Conservation (phyloP, 768 basidiomycete species). For the Boletus insuetus region DNA sequence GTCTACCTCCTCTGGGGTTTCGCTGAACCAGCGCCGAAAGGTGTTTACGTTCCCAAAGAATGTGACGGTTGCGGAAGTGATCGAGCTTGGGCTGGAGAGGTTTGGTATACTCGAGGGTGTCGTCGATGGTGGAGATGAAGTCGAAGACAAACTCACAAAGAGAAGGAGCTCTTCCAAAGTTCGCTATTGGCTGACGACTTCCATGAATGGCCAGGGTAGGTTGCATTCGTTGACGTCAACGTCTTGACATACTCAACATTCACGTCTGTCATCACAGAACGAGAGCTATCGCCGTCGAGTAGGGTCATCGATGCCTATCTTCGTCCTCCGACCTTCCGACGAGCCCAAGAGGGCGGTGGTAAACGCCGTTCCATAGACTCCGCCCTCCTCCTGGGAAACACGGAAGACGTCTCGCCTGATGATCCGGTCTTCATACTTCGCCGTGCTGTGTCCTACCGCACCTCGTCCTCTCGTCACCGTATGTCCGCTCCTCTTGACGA, state of each 20-base stretch:
- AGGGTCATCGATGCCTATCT: slow-evolving; percentile 83
- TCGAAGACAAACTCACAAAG: slow-evolving; percentile 89
- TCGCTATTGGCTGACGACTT: slow-evolving; percentile 74
- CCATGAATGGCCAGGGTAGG: slow-evolving; percentile 63
- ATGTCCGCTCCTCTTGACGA: slow-evolving; percentile 81
- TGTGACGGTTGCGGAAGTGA: slow-evolving; percentile 93
- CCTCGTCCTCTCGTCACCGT: slow-evolving; percentile 64
- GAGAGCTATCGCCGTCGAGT: slow-evolving; percentile 73
- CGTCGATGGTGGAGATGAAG: slow-evolving; percentile 96
- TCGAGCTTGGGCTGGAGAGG: slow-evolving; percentile 86
- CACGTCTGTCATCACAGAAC: slow-evolving; percentile 49
- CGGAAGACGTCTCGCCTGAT: slow-evolving; percentile 72
- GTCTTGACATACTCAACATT: slow-evolving; percentile 6
- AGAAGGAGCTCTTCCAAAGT: slow-evolving; percentile 75
- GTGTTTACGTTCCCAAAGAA: slow-evolving; percentile 93
- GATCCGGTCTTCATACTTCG: slow-evolving; percentile 93
- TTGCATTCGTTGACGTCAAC: background rate
- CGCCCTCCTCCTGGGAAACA: slow-evolving; percentile 60
- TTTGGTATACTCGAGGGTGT: slow-evolving; percentile 98
- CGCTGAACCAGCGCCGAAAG: slow-evolving; percentile 65
- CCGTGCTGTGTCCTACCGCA: slow-evolving; percentile 73
- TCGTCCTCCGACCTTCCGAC: slow-evolving; percentile 68
- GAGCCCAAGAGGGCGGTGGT: slow-evolving; percentile 44
- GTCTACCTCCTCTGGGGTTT: slow-evolving; percentile 50
- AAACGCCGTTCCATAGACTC: slow-evolving; percentile 91